phyloP scores from a whole-genome alignment of 257 asterid species.

The Nicotiana sylvestris region DNA sequence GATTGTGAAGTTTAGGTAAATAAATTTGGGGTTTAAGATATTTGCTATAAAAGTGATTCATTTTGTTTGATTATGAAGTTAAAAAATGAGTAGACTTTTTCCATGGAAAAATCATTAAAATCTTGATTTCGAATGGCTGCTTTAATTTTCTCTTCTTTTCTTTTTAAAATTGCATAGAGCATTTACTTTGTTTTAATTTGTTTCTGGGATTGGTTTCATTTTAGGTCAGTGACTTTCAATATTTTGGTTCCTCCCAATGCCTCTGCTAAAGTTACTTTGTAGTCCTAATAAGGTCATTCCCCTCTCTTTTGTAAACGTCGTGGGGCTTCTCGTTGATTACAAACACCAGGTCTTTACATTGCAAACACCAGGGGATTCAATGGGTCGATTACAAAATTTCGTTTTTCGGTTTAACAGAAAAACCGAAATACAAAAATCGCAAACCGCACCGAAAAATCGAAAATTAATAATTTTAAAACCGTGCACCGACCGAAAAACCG shows the following conservation, averaged over 20 bases:
- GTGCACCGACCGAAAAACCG: too few species aligned
- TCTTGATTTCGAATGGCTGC: background rate
- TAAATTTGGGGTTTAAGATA: background rate
- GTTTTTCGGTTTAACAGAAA: too few species aligned
- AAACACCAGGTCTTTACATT: constrained; percentile 50
- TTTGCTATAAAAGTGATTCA: background rate
- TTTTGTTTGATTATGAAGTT: background rate
- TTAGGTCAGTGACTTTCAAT: background rate
- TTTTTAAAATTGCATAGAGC: too few species aligned
- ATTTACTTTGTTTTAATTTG: background rate
- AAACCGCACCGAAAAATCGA: too few species aligned
- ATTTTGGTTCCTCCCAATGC: constrained; percentile 58
- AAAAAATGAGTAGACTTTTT: background rate
- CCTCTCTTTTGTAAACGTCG: constrained; percentile 49
- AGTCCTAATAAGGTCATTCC: constrained; percentile 56
- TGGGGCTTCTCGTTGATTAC: constrained; percentile 90
- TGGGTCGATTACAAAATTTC: too few species aligned
- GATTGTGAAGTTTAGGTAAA: too few species aligned
- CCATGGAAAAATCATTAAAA: background rate
- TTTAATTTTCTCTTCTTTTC: too few species aligned
- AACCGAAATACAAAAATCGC: too few species aligned
- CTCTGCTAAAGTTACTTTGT: constrained; percentile 42
- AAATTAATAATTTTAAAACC: too few species aligned
- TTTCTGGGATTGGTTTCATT: background rate
- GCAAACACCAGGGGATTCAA: too few species aligned